Evolutionary conservation across 2,329 filamentous ascomycete genomes (phyloP), one percentile per base, ranked within the genome.

Genomic region (Sclerotiophoma versabilis): DNA sequence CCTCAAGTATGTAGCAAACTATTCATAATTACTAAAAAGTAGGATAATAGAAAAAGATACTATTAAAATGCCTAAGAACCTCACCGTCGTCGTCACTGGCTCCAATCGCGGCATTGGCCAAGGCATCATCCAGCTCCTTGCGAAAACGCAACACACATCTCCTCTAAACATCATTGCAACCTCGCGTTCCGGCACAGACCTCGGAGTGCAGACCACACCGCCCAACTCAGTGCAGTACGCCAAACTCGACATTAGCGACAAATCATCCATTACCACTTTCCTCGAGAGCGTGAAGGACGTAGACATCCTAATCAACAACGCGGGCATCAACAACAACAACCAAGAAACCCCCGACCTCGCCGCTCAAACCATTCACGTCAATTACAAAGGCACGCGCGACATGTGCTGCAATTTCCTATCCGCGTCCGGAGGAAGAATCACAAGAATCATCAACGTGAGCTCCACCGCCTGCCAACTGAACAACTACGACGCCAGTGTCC

Each of bases 271-370:
- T 20, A 30, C 42, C 5, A 39, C 54, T 3, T 61, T 67, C 30
- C 46, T 65, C 44, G 20, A 20, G 9, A 38, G n/a, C 9, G 25
- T 55, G 1, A 29, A 51, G 6, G 12, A 53, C n/a, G 45, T 64
- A 23, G 57, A 64, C 37, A 33, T 64, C 20, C 53, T 67, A 5
- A 65, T 67, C 50, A 67, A 67, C 42, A 67, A 65, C 20, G 64
- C 64, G 2, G 64, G 60, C 7, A 33, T 67, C n/a, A 60, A 53
- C 27, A 60, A 62, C 36, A 59, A 64, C 41, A 36, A 58, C 20
- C 12, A 46, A 19, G 59, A 64, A 25, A 62, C 54, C 0, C 47
- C 55, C 5, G 46, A 55, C 0, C 33, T 37, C 6, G 60, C 60
- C 1, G 41, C 41, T 0, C 41, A 64, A 30, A 56, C 52, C 12